Conservation (phyloP, 805 yeast genomes). For the Yarrowia bubula region DNA sequence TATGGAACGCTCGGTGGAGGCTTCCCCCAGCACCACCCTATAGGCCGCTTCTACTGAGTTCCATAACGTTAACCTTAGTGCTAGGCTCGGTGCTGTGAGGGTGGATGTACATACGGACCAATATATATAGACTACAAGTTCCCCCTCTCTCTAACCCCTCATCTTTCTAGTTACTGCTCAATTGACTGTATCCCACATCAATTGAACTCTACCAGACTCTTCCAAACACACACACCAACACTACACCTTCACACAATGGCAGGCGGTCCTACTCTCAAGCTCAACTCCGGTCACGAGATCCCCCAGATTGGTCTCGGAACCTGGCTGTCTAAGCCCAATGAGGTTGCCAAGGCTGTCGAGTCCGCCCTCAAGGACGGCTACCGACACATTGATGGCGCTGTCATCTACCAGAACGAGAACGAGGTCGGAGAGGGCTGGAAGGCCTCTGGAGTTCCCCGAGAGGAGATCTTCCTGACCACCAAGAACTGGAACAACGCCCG, state of each 20-base stretch:
- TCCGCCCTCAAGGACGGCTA: constrained; percentile 53
- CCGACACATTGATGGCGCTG: constrained; percentile 65
- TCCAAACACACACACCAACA: background rate
- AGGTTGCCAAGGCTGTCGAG: constrained; percentile 41
- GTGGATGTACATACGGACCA: background rate
- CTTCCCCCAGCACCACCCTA: background rate
- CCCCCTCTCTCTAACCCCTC: background rate
- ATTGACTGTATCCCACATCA: background rate
- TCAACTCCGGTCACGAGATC: constrained; percentile 48
- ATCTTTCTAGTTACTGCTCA: background rate
- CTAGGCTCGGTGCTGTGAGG: background rate
- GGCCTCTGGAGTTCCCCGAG: constrained; percentile 56
- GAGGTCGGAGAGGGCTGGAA: constrained; percentile 56
- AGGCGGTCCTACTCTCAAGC: constrained; percentile 29
- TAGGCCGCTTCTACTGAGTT: constrained; percentile 4
- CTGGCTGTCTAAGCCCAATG: constrained; percentile 43
- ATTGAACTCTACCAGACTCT: background rate
- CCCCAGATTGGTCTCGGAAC: constrained; percentile 58
- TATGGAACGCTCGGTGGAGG: background rate
- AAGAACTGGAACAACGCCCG: constrained; percentile 40
- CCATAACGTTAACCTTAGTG: constrained; percentile 21
- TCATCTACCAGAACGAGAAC: constrained; percentile 52
- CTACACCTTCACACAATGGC: constrained; percentile 1
- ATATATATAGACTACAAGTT: background rate
- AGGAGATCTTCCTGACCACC: constrained; percentile 45